phyloP scores from a whole-genome alignment of 1,284 basidiomycete species.

The Cutaneotrichosporon mucoides region DNA sequence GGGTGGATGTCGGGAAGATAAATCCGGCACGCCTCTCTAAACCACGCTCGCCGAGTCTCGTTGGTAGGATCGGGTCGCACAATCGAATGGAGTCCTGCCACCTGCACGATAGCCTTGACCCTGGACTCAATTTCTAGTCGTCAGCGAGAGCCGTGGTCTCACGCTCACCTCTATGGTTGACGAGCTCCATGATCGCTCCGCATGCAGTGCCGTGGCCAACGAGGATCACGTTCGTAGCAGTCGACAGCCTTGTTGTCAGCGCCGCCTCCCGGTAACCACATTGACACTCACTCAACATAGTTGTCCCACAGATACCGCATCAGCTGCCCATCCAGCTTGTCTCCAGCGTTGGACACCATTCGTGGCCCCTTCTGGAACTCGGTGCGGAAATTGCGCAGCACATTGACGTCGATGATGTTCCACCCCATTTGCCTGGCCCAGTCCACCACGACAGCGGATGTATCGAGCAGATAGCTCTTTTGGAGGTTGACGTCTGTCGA shows the following conservation, averaged over 20 bases:
- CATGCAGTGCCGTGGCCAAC: slow-evolving; percentile 85
- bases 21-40: slow-evolving; percentile 39
- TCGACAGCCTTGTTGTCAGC: slow-evolving; percentile 57
- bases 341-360: slow-evolving; percentile 29
- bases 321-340: slow-evolving; percentile 52
- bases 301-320: slow-evolving; percentile 92
- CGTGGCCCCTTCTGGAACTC: slow-evolving; percentile 23
- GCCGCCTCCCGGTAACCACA: too few relatives aligned
- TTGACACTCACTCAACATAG: slow-evolving; percentile 64
- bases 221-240: slow-evolving; percentile 67
- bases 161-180: slow-evolving; percentile 62
- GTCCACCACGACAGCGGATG: slow-evolving; percentile 68
- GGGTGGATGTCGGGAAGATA: slow-evolving; percentile 43
- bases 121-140: slow-evolving; percentile 56
- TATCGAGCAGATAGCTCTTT: slow-evolving; percentile 79
- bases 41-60: slow-evolving; percentile 41
- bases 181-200: slow-evolving; percentile 65
- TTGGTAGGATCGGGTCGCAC: slow-evolving; percentile 43
- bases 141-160: slow-evolving; percentile 1
- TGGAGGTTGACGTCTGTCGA: slow-evolving; percentile 71
- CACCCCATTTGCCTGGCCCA: slow-evolving; percentile 65
- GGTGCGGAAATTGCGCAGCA: slow-evolving; percentile 64
- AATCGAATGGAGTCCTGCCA: slow-evolving; percentile 61
- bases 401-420: slow-evolving; percentile 80
- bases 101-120: slow-evolving; percentile 69